Evolutionary conservation across 2,329 filamentous ascomycete species (phyloP).

Genomic region (Tolypocladium capitatum): DNA sequence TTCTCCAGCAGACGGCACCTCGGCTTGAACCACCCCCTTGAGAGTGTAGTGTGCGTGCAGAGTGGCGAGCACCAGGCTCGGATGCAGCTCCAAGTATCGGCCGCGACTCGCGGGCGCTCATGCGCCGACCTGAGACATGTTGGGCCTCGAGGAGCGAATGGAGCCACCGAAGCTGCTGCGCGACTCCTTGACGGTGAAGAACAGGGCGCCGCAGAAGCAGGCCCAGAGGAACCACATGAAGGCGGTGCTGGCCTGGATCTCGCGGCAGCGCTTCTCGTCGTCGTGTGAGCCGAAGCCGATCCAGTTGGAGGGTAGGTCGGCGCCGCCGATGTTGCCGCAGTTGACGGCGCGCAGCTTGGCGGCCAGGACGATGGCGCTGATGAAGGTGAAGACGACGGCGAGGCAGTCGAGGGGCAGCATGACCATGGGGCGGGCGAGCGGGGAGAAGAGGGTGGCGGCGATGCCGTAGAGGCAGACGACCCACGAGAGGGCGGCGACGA

Average conservation of each 20-base stretch:
- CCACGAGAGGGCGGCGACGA: conserved; percentile 54
- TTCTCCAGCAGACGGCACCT: not conserved
- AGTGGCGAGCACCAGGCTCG: not conserved
- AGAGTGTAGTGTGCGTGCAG: not conserved
- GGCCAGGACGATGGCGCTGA: conserved; percentile 56
- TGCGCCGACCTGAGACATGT: conserved; percentile 44
- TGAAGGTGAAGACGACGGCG: conserved; percentile 55
- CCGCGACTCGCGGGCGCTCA: conserved; percentile 12
- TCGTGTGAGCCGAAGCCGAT: conserved; percentile 50
- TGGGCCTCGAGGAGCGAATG: conserved; percentile 29
- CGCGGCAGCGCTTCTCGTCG: conserved; percentile 53
- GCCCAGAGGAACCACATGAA: conserved; percentile 72
- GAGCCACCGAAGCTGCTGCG: conserved; percentile 32
- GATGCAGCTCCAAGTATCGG: not conserved
- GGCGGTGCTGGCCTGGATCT: conserved; percentile 59
- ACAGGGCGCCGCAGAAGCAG: conserved; percentile 42
- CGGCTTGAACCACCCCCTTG: not conserved
- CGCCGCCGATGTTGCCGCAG: conserved; percentile 40
- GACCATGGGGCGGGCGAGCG: conserved; percentile 36
- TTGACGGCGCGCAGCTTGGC: conserved; percentile 56
- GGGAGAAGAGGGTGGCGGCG: conserved; percentile 38
- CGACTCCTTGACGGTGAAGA: conserved; percentile 41
- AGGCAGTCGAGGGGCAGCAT: conserved; percentile 43
- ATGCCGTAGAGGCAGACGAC: conserved; percentile 51
- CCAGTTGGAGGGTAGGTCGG: conserved; percentile 28